phyloP scores from a whole-genome alignment of 495 filamentous ascomycete genomes.

The Aspergillus coremiiformis region DNA sequence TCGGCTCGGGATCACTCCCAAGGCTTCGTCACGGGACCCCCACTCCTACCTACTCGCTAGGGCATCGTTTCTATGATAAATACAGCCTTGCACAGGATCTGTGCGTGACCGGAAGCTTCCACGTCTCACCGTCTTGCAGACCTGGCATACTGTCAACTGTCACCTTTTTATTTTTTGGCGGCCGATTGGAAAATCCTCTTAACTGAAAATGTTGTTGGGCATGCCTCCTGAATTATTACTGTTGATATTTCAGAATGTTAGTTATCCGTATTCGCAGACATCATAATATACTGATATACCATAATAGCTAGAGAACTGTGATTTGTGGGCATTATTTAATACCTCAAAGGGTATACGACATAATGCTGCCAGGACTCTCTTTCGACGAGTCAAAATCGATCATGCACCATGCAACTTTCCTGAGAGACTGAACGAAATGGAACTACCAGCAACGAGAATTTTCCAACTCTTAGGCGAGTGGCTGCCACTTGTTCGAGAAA shows the following conservation, averaged over 20 bases:
- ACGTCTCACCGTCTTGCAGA: neutral
- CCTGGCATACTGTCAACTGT: too few species aligned
- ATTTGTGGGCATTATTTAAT: conserved; percentile 1
- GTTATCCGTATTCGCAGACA: neutral
- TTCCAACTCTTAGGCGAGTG: neutral
- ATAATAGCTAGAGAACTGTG: neutral
- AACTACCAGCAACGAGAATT: neutral
- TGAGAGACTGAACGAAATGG: neutral
- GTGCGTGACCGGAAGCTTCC: neutral
- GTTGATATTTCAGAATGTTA: neutral
- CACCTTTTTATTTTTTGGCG: too few species aligned
- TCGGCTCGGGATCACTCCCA: too few species aligned
- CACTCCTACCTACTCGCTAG: too few species aligned
- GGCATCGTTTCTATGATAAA: neutral
- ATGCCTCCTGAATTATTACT: neutral
- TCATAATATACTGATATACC: neutral
- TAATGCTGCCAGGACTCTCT: neutral
- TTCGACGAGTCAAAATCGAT: neutral
- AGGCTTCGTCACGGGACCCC: too few species aligned
- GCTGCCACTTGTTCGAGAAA: neutral
- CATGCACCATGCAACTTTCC: neutral
- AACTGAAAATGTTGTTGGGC: neutral
- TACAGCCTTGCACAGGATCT: neutral
- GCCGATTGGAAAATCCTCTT: too few species aligned
- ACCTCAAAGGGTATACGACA: neutral